Evolutionary conservation across 2,329 filamentous ascomycete genomes (phyloP).

Genomic region (Pseudonectria buxi): DNA sequence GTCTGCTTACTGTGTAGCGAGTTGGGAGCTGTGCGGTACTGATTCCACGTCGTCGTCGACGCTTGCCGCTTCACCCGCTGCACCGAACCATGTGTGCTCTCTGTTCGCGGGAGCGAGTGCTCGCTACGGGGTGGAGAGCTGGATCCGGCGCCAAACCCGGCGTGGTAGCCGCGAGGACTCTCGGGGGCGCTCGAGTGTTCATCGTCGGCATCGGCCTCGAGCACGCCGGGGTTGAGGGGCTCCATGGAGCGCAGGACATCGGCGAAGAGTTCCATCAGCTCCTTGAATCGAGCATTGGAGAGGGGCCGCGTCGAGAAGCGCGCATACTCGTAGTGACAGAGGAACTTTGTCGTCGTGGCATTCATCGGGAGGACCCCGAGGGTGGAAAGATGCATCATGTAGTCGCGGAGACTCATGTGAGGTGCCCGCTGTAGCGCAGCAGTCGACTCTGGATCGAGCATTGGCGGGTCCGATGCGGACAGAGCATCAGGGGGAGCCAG

Average conservation of each 20-base stretch:
- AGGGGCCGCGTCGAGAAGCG: slow-evolving; percentile 71
- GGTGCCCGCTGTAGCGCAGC: slow-evolving; percentile 63
- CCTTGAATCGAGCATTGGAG: slow-evolving; percentile 63
- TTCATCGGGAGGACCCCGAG: slow-evolving; percentile 53
- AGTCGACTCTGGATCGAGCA: slow-evolving; percentile 61
- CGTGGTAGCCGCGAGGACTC: slow-evolving; percentile 41
- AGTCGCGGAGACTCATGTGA: slow-evolving; percentile 71
- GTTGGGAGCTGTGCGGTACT: slow-evolving; percentile 48
- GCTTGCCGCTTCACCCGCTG: slow-evolving; percentile 30
- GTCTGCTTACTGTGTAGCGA: slow-evolving; percentile 40
- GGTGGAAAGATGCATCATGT: slow-evolving; percentile 62
- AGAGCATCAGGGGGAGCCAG: slow-evolving; percentile 56
- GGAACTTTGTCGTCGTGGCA: slow-evolving; percentile 52
- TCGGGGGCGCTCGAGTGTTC: slow-evolving; percentile 24
- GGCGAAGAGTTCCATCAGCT: slow-evolving; percentile 79
- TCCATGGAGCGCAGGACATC: slow-evolving; percentile 72
- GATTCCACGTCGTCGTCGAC: slow-evolving; percentile 37
- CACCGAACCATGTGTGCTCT: slow-evolving; percentile 27
- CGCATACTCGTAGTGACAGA: slow-evolving; percentile 73
- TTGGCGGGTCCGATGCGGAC: slow-evolving; percentile 31
- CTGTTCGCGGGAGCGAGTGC: slow-evolving; percentile 19
- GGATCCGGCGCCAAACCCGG: slow-evolving; percentile 34
- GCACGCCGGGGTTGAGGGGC: slow-evolving; percentile 47
- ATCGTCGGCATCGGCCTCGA: slow-evolving; percentile 31
- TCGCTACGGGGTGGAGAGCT: slow-evolving; percentile 31